Evolutionary conservation across 176 grass and related monocot genomes (phyloP), one percentile per base, ranked within the genome.

Genomic region (Metroxylon sagu): DNA sequence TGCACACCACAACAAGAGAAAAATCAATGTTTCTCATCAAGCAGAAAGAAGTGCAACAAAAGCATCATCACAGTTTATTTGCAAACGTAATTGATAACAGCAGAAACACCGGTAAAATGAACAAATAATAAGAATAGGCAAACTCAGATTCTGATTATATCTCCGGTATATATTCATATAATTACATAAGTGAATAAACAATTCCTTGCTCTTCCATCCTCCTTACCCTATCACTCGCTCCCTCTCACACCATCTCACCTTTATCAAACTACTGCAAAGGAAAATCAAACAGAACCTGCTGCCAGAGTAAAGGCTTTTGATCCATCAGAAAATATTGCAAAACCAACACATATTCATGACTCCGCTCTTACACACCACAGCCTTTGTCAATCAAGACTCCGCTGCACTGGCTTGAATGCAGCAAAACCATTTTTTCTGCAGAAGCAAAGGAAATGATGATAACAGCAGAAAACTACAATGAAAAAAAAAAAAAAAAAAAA

Each of bases 381-480:
- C 35, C 27, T 25, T 27, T 48, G 58, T 65, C 71, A 16, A 43
- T 77, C 25, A 64, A 21, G 60, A 77, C 26, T 77, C 66, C 18
- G 75, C 75, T 39, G 52, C 35, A 48, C 48, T 61, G 19, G 75
- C 29, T 52, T 70, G 67, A 52, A 77, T 64, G 67, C 66, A 77
- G 14, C 66, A 77, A 61, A 62, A 77, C 75, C 75, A 77, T 70
- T 70, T 77, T 52, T 71, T 77, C 75, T 77, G 75, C 50, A 30
- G 10, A 30, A 63, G 12, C 39, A 28, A 56, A 68, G 19, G 56
- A 25, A 14, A 26, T 57, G n/a, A 39, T 26, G 48, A 66, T 53
- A 19, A 52, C 16, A 75, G 51, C 1, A 19, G 27, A n/a, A 12
- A 10, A 60, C n/a, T 29, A 21, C 19, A 18, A n/a, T 54, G 48